A percentile compares a stretch with the other conserved stretches of the same genome.
phyloP scores from a whole-genome alignment of 352 stramenopile genomes.

The Phytopythium vexans region DNA sequence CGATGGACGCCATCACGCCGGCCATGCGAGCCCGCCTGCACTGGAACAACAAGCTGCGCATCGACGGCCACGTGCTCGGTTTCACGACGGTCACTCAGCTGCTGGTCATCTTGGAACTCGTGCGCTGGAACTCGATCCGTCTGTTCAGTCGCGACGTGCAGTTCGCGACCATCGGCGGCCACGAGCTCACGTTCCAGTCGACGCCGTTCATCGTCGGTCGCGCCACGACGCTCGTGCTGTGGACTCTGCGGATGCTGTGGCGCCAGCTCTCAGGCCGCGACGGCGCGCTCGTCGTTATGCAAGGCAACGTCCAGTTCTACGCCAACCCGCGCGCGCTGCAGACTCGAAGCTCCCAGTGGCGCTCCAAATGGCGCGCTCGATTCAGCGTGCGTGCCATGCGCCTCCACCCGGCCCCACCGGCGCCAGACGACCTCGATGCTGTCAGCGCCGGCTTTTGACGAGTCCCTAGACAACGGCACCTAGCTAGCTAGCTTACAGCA shows the following conservation, averaged over 20 bases:
- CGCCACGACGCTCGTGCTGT: slow-evolving; percentile 20
- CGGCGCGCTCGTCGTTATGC: slow-evolving; percentile 14
- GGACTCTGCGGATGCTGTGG: slow-evolving; percentile 17
- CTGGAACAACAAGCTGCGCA: slow-evolving; percentile 1
- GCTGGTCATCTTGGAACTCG: slow-evolving; percentile 5
- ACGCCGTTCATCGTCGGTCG: slow-evolving; percentile 18
- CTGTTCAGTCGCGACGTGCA: slow-evolving; percentile 1
- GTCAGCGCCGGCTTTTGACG: too few species aligned
- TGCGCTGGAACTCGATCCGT: slow-evolving; percentile 1
- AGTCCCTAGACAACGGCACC: too few species aligned
- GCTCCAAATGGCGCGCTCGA: not conserved
- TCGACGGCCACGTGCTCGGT: not conserved
- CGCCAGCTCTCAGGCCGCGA: slow-evolving; percentile 4
- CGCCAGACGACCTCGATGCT: not conserved
- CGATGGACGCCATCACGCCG: slow-evolving; percentile 17
- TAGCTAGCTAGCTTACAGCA: too few species aligned
- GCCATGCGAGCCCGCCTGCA: slow-evolving; percentile 19
- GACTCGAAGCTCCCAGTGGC: not conserved
- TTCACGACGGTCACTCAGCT: slow-evolving; percentile 5
- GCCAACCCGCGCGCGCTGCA: slow-evolving; percentile 8
- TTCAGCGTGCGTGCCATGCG: not conserved
- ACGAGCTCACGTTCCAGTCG: slow-evolving; percentile 8
- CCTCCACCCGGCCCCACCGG: too few species aligned
- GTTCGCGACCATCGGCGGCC: not conserved
- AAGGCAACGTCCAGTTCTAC: slow-evolving; percentile 17